Evolutionary conservation across 2,329 filamentous ascomycete genomes (phyloP), one percentile per base, ranked within the genome.

Genomic region (Aureobasidium leucospermi): DNA sequence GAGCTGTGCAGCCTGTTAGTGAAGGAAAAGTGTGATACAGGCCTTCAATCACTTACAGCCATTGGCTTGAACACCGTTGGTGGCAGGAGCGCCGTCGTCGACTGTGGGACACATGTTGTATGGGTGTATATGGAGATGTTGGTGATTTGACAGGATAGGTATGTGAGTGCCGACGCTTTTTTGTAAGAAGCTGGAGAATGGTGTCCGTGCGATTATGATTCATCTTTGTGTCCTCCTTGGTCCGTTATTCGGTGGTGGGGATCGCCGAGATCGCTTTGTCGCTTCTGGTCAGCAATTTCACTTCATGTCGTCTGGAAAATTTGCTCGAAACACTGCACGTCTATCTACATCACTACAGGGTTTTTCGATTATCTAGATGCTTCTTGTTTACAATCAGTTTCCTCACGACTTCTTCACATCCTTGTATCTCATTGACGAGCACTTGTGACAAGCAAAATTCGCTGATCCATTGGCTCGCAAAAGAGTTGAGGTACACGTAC

Each of bases 11-110:
- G 45, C 49, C 49, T 47, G 45, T 49, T 58, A 56, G 55, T 34
- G 15, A 53, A 31, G 7, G 23, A 11, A 10, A 8, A 29, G 36
- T 41, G 11, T 53, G 19, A 10, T 1, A 8, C 23, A 8, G 6
- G 7, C 9, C 3, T 23, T 10, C n/a, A 29, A 23, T 63, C 64
- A 58, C 69, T 70, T 58, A 66, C 60, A 47, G 62, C 67, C 69
- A 62, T 71, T 69, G 62, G 63, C 57, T 60, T 67, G 65, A 41
- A 62, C 64, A 60, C 67, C 70, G 57, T 64, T 63, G 65, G 65
- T 55, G 61, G 61, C 45, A 68, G 70, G 63, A 47, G 55, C 55
- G 52, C 23, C 49, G 28, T 60, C 62, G 47, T 58, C 60, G 39
- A 62, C 42, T 47, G 59, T 63, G 32, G 62, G 62, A 59, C 68